These are phyloP conservation scores for Oryza brachyantha DNA, from an alignment of 176 grass and related monocot species.

Conservation along the genomic window DNA sequence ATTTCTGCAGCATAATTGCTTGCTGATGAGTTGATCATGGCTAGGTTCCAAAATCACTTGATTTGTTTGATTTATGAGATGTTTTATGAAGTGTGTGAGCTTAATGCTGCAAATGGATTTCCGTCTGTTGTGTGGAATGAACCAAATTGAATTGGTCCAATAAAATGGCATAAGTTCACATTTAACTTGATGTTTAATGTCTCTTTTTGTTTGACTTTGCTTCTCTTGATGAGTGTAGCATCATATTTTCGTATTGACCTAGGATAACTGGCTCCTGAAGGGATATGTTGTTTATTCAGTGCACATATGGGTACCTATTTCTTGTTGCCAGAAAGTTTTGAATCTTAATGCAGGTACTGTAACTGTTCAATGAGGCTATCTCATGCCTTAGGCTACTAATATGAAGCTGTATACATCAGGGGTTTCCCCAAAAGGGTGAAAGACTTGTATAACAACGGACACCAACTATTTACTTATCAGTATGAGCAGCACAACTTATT, in stretches of 20 bases:
- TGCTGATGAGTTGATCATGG: neutral
- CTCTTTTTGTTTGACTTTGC: neutral
- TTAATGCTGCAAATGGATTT: neutral
- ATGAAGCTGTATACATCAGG: neutral
- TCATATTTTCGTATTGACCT: constrained; percentile 5
- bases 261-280: neutral
- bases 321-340: neutral
- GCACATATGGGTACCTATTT: neutral
- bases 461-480: neutral
- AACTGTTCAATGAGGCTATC: neutral
- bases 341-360: neutral
- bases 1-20: constrained; percentile 4
- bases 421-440: neutral
- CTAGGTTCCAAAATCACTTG: neutral
- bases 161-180: neutral
- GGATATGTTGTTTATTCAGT: neutral
- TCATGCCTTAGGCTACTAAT: neutral
- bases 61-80: neutral
- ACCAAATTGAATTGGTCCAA: neutral
- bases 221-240: neutral
- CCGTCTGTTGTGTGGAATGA: neutral
- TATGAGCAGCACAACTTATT: neutral
- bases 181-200: neutral
- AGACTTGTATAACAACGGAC: neutral
- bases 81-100: too few species aligned